Evolutionary conservation across 2,329 filamentous ascomycete genomes (phyloP), one percentile per base, ranked within the genome.

Genomic region (Paecilomyces sp.): DNA sequence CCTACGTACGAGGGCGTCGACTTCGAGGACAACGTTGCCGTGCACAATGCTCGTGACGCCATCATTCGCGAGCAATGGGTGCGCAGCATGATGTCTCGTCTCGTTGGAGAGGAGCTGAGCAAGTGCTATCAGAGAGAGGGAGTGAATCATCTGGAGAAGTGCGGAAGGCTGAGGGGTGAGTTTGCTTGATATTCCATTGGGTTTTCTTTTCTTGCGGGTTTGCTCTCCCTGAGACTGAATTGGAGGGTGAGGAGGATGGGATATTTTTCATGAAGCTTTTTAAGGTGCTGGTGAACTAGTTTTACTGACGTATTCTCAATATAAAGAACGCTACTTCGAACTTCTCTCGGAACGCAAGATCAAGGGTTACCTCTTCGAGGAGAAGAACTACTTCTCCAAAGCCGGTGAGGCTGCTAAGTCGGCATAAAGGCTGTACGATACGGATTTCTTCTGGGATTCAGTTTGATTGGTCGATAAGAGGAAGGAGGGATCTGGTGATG

Each of bases 41-140:
- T 88, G 54, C 85, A 87, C 74, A 84, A 84, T 50, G 85, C 85
- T 61, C 84, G 86, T 67, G 85, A 88, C 67, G 80, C 85, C 7
- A 83, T 88, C 54, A 83, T 88, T 65, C 80, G 85, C 58, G 85
- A 88, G 74, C 85, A 88, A 69, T 88, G 85, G 85, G 84, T 88
- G 59, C 83, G 82, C 76, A 83, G 81, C 71, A 88, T 88, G 85
- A 88, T 88, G 85, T 82, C 84, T 59, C 76, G 85, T 63, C 74
- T 88, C 61, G 85, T 88, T 56, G 76, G 85, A 53, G 84, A 88
- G 72, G 85, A 88, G 76, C 78, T 88, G 81, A 83, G 83, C 66
- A 87, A 86, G 77, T 88, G 85, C 76, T 88, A 88, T 75, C 76
- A 79, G 65, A 76, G 81, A 61, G 85, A 88, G 75, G 85, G 85